Evolutionary conservation across 2,329 filamentous ascomycete genomes (phyloP).

Genomic region (Polychaeton citri): DNA sequence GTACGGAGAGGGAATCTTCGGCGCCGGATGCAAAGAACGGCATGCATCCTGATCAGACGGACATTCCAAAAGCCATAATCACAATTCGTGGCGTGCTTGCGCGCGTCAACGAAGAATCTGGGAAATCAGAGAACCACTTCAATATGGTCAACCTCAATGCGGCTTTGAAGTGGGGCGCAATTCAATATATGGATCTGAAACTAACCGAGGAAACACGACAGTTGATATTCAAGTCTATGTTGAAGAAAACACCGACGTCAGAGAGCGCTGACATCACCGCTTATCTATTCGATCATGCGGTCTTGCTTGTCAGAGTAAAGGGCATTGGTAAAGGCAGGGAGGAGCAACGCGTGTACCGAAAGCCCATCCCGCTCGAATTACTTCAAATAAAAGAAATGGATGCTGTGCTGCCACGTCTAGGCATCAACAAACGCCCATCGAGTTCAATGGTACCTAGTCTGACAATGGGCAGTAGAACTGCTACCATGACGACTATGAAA

Average conservation of each 20-base stretch:
- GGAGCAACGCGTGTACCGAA: constrained; percentile 87
- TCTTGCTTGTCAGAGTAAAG: constrained; percentile 83
- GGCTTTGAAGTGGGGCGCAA: constrained; percentile 78
- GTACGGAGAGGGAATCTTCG: constrained; percentile 38
- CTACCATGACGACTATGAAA: constrained; percentile 31
- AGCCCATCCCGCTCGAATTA: constrained; percentile 87
- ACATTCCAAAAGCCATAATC: constrained; percentile 78
- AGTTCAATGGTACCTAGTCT: constrained; percentile 62
- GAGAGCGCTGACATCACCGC: constrained; percentile 73
- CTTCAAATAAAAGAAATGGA: constrained; percentile 95
- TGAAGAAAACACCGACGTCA: constrained; percentile 87
- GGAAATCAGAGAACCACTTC: constrained; percentile 95
- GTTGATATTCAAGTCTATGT: constrained; percentile 80
- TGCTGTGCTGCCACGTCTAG: constrained; percentile 71
- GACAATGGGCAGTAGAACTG: constrained; percentile 25
- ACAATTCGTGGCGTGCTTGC: constrained; percentile 79
- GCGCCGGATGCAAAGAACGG: constrained; percentile 53
- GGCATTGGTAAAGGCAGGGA: constrained; percentile 74
- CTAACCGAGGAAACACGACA: constrained; percentile 87
- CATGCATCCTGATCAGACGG: constrained; percentile 59
- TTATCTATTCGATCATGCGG: constrained; percentile 91
- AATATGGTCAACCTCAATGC: constrained; percentile 86
- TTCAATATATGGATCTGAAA: constrained; percentile 85
- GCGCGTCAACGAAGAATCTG: constrained; percentile 85
- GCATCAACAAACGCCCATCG: constrained; percentile 72